Percentiles rank a stretch among this genome's conserved stretches.
phyloP scores from a whole-genome alignment of 805 yeast species.

The Millerozyma acaciae region DNA sequence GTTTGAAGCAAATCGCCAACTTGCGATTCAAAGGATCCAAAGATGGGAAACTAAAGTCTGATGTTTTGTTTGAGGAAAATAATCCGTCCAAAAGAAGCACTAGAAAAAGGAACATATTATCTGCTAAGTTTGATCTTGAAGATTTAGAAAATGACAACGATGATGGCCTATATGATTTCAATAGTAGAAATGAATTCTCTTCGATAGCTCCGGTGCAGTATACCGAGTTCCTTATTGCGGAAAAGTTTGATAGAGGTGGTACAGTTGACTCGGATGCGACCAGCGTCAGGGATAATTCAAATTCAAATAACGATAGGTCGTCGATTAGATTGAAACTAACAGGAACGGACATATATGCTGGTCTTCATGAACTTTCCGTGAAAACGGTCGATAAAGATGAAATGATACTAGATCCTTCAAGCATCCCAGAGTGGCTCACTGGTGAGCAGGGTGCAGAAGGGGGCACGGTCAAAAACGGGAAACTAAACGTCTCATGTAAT shows the following conservation, averaged over 20 bases:
- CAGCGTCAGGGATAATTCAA: conserved; percentile 1
- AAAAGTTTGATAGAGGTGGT: conserved; percentile 13
- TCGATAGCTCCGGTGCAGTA: conserved; percentile 59
- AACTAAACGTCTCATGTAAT: conserved; percentile 4
- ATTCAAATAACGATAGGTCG: conserved; percentile 10
- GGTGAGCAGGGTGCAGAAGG: conserved; percentile 63
- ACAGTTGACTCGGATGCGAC: background rate
- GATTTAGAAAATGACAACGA: conserved; percentile 4
- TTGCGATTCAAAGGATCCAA: conserved; percentile 59
- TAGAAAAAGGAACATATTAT: conserved; percentile 15
- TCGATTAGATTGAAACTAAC: conserved; percentile 39
- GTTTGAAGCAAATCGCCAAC: conserved; percentile 44
- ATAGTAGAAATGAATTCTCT: conserved; percentile 33
- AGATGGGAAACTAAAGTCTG: conserved; percentile 31
- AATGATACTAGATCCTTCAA: conserved; percentile 48
- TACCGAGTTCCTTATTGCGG: conserved; percentile 43
- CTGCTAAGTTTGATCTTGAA: background rate
- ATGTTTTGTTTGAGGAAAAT: conserved; percentile 37
- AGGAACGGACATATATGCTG: conserved; percentile 76
- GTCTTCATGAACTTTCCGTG: conserved; percentile 63
- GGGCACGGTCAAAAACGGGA: conserved; percentile 36
- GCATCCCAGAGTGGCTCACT: conserved; percentile 70
- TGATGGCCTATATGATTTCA: conserved; percentile 17
- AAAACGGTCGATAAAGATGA: conserved; percentile 18
- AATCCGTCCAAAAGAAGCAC: conserved; percentile 9